Evolutionary conservation across 805 yeast species (phyloP).

Genomic region (Candida sithepensis): DNA sequence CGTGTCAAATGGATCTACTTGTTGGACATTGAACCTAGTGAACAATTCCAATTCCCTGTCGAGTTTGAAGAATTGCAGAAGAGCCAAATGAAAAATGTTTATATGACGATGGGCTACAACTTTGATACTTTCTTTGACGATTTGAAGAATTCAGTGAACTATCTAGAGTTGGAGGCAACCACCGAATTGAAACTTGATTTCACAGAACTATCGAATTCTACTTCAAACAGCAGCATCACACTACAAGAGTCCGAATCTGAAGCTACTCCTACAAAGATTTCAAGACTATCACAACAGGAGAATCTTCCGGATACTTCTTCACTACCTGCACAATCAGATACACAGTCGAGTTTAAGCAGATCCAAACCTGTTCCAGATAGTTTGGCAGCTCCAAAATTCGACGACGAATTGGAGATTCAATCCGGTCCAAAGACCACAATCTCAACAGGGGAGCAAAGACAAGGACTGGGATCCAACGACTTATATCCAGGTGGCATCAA

Average conservation of each 20-base stretch:
- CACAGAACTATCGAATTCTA: not conserved
- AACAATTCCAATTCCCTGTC: slow-evolving; percentile 1
- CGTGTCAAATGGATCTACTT: slow-evolving; percentile 4
- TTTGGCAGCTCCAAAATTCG: slow-evolving; percentile 47
- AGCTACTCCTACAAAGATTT: not conserved
- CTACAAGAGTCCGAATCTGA: not conserved
- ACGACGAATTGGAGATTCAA: slow-evolving; percentile 45
- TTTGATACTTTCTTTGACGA: slow-evolving; percentile 4
- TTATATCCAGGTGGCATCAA: slow-evolving; percentile 40
- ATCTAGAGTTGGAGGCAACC: not conserved
- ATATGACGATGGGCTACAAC: slow-evolving; percentile 3
- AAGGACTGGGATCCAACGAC: slow-evolving; percentile 48
- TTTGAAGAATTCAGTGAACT: not conserved
- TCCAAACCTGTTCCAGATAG: slow-evolving; percentile 19
- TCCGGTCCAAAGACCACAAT: slow-evolving; percentile 4
- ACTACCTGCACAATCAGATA: not conserved
- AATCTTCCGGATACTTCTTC: not conserved
- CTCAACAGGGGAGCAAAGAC: not conserved
- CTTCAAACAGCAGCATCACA: not conserved
- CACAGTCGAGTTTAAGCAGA: slow-evolving; percentile 3
- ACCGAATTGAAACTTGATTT: slow-evolving; percentile 1
- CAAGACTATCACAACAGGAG: not conserved
- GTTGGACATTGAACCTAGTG: not conserved
- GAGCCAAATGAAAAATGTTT: not conserved
- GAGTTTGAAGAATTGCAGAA: slow-evolving; percentile 1